phyloP scores from a whole-genome alignment of 768 basidiomycete genomes.

The Russula foetens region DNA sequence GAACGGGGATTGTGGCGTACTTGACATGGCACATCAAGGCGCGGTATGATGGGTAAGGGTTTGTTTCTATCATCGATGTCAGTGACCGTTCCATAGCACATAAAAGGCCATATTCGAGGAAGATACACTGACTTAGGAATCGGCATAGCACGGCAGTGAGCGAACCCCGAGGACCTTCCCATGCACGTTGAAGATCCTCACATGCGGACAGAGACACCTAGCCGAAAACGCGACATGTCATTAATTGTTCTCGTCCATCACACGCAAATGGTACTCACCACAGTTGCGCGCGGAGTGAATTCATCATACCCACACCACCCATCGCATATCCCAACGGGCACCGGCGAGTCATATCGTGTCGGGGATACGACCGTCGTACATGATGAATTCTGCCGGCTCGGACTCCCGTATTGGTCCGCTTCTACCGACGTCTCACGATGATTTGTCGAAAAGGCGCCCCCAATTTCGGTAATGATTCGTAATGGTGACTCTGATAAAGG shows the following conservation, averaged over 20 bases:
- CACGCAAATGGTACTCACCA: not conserved
- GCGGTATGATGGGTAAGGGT: constrained; percentile 2
- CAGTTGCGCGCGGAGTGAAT: not conserved
- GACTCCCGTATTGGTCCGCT: not conserved
- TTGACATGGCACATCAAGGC: constrained; percentile 9
- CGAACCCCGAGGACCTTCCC: constrained; percentile 20
- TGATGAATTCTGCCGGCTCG: not conserved
- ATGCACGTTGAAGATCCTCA: constrained; percentile 20
- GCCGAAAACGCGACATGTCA: not conserved
- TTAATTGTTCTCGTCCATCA: not conserved
- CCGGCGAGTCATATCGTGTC: constrained; percentile 13
- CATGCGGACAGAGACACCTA: constrained; percentile 21
- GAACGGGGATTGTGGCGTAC: not conserved
- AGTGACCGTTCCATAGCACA: not conserved
- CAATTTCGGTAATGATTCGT: not conserved
- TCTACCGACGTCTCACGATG: not conserved
- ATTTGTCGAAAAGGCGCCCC: not conserved
- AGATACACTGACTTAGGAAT: not conserved
- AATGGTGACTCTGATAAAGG: not conserved
- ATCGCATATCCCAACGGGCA: constrained; percentile 12
- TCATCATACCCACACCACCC: constrained; percentile 18
- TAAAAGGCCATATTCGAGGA: not conserved
- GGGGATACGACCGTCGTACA: not conserved
- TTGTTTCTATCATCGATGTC: not conserved
- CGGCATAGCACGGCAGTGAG: constrained; percentile 14